Conservation (phyloP, 345 rosid genomes). For the Syzygium grande region DNA sequence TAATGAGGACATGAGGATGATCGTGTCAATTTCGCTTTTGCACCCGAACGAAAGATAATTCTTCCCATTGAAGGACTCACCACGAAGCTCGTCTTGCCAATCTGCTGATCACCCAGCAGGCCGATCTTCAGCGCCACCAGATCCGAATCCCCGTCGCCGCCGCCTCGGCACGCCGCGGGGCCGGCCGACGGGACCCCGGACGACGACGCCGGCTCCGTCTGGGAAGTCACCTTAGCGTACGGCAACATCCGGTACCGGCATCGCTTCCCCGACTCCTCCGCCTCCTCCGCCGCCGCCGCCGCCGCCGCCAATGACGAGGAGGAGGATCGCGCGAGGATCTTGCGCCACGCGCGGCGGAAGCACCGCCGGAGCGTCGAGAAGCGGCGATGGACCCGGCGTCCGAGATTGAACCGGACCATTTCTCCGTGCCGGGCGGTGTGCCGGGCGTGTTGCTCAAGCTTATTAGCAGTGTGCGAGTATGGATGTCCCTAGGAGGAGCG, state of each 20-base stretch:
- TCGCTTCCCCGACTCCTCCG: slow-evolving; percentile 24
- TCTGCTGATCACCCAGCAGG: slow-evolving; percentile 66
- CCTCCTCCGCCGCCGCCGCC: background rate
- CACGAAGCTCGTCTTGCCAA: slow-evolving; percentile 79
- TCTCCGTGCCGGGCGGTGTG: background rate
- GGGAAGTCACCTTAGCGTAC: slow-evolving; percentile 18
- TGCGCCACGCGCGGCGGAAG: slow-evolving; percentile 40
- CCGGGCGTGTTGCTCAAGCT: background rate
- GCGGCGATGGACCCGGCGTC: slow-evolving; percentile 36
- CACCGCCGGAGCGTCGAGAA: slow-evolving; percentile 42
- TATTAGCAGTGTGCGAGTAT: background rate
- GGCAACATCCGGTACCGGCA: slow-evolving; percentile 35
- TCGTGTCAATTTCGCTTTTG: background rate
- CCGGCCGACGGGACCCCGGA: background rate
- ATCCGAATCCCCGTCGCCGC: slow-evolving; percentile 40
- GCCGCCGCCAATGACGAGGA: background rate
- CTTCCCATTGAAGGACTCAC: slow-evolving; percentile 13
- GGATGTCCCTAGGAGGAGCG: background rate
- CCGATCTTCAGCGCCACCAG: slow-evolving; percentile 79
- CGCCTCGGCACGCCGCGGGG: background rate
- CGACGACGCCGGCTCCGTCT: background rate
- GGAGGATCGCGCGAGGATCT: slow-evolving; percentile 22
- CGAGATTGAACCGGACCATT: slow-evolving; percentile 26
- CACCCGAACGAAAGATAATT: background rate
- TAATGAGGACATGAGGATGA: background rate